phyloP scores from a whole-genome alignment of 23 red algal genomes.

The Agarophyton chilense region DNA sequence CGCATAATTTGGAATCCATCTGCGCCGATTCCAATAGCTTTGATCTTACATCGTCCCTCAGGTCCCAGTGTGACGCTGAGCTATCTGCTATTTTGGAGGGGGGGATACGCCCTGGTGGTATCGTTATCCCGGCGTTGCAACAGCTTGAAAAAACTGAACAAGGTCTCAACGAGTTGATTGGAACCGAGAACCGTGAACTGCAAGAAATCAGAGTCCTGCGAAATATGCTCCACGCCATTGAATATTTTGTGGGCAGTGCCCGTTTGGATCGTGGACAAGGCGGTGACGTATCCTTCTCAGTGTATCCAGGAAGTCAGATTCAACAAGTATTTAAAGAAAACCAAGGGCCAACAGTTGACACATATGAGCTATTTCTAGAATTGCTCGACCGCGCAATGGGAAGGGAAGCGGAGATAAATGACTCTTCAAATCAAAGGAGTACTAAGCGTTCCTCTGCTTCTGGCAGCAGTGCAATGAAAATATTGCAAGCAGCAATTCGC shows the following conservation, averaged over 20 bases:
- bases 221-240: conserved; percentile 29
- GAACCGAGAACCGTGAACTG: conserved; percentile 62
- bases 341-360: conserved; percentile 41
- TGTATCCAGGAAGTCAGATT: conserved; percentile 30
- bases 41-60: conserved; percentile 68
- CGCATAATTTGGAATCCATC: conserved; percentile 90
- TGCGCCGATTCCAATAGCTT: conserved; percentile 82
- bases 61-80: conserved; percentile 56
- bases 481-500: conserved; percentile 63
- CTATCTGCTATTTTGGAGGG: conserved; percentile 45
- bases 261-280: conserved; percentile 46
- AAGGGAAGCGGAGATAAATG: conserved; percentile 33
- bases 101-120: conserved; percentile 51
- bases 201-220: conserved; percentile 50
- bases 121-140: conserved; percentile 53
- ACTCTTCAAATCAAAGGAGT: neutral
- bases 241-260: conserved; percentile 23
- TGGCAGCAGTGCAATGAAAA: conserved; percentile 27
- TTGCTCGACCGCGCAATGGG: conserved; percentile 66
- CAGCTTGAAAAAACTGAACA: conserved; percentile 52
- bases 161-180: conserved; percentile 46
- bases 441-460: neutral
- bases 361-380: conserved; percentile 58
- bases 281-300: conserved; percentile 27
- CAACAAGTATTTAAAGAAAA: conserved; percentile 19